These are phyloP conservation scores for Avena atlantica DNA, from an alignment of 176 grass and related monocot species.

Conservation along the genomic window DNA sequence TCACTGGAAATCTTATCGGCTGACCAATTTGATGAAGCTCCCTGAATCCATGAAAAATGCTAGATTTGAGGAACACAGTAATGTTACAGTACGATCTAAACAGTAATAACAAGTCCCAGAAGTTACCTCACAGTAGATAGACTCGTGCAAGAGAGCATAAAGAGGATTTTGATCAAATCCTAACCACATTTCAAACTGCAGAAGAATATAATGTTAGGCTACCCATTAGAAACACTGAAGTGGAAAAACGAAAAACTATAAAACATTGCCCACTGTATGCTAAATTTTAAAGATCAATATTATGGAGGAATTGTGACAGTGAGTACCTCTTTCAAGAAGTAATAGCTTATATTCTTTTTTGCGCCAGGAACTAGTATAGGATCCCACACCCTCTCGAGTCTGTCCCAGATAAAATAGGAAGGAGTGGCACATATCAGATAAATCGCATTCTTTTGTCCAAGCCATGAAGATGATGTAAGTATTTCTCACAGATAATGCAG, in stretches of 20 bases:
- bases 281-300: slow-evolving; percentile 10
- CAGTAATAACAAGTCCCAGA: slow-evolving; percentile 3
- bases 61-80: background rate
- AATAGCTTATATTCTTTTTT: slow-evolving; percentile 80
- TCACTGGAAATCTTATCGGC: slow-evolving; percentile 65
- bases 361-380: slow-evolving; percentile 78
- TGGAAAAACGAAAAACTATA: background rate
- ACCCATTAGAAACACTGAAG: slow-evolving; percentile 11
- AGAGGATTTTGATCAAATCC: slow-evolving; percentile 86
- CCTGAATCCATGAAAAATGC: slow-evolving; percentile 53
- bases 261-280: slow-evolving; percentile 5
- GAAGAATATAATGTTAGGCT: slow-evolving; percentile 36
- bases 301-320: background rate
- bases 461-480: slow-evolving; percentile 13
- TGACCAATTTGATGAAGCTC: slow-evolving; percentile 87
- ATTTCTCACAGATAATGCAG: slow-evolving; percentile 84
- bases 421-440: slow-evolving; percentile 16
- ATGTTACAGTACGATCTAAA: background rate
- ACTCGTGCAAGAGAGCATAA: slow-evolving; percentile 86
- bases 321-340: slow-evolving; percentile 88
- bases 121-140: slow-evolving; percentile 91
- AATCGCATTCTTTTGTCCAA: background rate
- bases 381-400: slow-evolving; percentile 97
- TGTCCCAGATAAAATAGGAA: slow-evolving; percentile 46
- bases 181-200: slow-evolving; percentile 86